Conservation (phyloP, 305 asterid species). For the Plantago rigida region DNA sequence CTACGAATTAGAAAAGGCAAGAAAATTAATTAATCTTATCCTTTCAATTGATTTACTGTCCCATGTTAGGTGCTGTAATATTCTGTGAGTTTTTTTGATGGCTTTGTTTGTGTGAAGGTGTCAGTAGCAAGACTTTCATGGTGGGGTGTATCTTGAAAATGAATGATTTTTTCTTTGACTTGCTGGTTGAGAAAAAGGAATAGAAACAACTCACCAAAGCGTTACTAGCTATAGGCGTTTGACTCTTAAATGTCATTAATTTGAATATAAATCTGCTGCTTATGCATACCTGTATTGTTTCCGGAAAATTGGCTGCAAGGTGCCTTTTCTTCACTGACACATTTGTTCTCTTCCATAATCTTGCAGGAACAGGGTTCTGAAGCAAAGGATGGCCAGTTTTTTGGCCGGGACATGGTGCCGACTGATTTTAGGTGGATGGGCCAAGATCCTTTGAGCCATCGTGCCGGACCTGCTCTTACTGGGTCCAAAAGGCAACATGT, state of each 20-base stretch:
- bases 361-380: constrained; percentile 63
- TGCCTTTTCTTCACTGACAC: constrained; percentile 14
- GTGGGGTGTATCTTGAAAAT: background rate
- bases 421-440: constrained; percentile 55
- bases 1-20: background rate
- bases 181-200: background rate
- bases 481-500: constrained; percentile 68
- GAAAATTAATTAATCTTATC: no score
- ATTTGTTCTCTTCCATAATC: constrained; percentile 25
- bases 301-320: background rate
- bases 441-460: constrained; percentile 42
- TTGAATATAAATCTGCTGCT: constrained; percentile 7
- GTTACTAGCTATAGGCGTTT: background rate
- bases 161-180: background rate
- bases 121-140: background rate
- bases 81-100: background rate
- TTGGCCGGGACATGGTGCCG: constrained; percentile 41
- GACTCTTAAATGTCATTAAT: background rate
- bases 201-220: background rate
- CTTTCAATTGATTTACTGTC: background rate
- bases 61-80: background rate
- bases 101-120: constrained; percentile 8
- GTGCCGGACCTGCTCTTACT: constrained; percentile 46
- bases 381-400: constrained; percentile 54
- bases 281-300: constrained; percentile 8